These are phyloP conservation scores for Globisporangium paroecandrum DNA, from an alignment of 352 stramenopile species.

Conservation along the genomic window DNA sequence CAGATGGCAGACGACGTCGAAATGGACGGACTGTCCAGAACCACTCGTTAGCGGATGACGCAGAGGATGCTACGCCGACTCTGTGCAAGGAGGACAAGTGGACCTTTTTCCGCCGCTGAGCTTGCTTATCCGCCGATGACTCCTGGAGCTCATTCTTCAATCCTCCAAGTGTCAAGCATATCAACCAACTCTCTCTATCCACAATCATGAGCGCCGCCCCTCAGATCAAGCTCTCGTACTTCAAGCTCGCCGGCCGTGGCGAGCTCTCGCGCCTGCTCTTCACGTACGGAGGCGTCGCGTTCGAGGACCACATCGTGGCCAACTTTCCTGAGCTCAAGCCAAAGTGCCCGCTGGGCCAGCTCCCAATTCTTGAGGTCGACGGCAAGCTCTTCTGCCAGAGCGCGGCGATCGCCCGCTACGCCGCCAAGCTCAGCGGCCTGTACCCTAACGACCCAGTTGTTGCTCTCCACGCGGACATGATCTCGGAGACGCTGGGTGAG, in stretches of 20 bases:
- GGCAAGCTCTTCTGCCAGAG: constrained; percentile 34
- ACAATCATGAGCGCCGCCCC: constrained; percentile 6
- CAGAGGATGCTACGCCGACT: not conserved
- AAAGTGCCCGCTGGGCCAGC: constrained; percentile 35
- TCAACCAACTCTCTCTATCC: constrained; percentile 11
- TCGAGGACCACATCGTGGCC: constrained; percentile 32
- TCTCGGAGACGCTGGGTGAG: constrained; percentile 20
- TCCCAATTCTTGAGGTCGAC: constrained; percentile 38
- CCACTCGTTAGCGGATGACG: not conserved
- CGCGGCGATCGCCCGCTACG: constrained; percentile 41
- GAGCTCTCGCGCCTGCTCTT: constrained; percentile 54
- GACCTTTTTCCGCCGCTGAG: not conserved
- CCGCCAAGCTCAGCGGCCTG: constrained; percentile 30
- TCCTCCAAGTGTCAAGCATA: constrained; percentile 8
- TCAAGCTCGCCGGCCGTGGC: constrained; percentile 37
- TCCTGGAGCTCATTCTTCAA: not conserved
- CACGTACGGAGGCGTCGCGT: constrained; percentile 33
- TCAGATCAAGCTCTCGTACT: constrained; percentile 64
- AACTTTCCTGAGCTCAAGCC: constrained; percentile 38
- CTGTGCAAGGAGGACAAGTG: not conserved
- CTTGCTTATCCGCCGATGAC: constrained; percentile 25
- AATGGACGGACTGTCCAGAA: not conserved
- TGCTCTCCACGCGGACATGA: constrained; percentile 28
- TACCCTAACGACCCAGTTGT: constrained; percentile 28
- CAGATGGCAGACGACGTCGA: not conserved